Evolutionary conservation across 2,329 filamentous ascomycete genomes (phyloP), one percentile per base, ranked within the genome.

Genomic region (Rutstroemia sp.): DNA sequence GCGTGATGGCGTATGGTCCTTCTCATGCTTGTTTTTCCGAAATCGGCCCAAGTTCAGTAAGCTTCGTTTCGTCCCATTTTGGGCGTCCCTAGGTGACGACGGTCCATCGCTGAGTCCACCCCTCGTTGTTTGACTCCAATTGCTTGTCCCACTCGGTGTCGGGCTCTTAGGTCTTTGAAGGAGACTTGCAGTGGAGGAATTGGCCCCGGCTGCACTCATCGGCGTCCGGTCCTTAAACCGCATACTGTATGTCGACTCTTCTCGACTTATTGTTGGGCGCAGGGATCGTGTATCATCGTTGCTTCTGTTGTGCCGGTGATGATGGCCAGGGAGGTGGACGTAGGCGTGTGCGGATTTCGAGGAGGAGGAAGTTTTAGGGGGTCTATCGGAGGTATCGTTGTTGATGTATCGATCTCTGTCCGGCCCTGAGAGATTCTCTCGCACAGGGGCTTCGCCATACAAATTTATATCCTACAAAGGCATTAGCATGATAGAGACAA

Each of bases 371-470:
- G 84, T 82, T 72, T 80, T 86, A 63, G 72, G 77, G 50, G 76
- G 83, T 60, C 73, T 74, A 68, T 71, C 77, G 61, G 73, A 75
- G 56, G 67, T 72, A 25, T 73, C 70, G 51, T 75, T 70, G 51
- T 75, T 50, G 55, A 76, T 75, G 69, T 83, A 87, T 62, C 87
- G 84, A 58, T 88, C 82, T 68, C 81, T 82, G 71, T 90, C 87
- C 46, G 83, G 81, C 10, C 85, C 84, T 42, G 81, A 82, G 60
- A 88, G 81, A 58, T 81, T 83, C 64, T 85, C 79, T 67, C 86
- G 81, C 53, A 92, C 84, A 30, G 88, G 88, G 46, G 88, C 87
- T 71, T 91, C 87, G 58, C 88, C 88, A 73, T 86, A 89, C 62
- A 84, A 82, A 47, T 82, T 82, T 66, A 91, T 88, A 68, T 92